Base-by-base conservation (phyloP, 495 filamentous ascomycete species). In the Hypoxylon perforatum region DNA sequence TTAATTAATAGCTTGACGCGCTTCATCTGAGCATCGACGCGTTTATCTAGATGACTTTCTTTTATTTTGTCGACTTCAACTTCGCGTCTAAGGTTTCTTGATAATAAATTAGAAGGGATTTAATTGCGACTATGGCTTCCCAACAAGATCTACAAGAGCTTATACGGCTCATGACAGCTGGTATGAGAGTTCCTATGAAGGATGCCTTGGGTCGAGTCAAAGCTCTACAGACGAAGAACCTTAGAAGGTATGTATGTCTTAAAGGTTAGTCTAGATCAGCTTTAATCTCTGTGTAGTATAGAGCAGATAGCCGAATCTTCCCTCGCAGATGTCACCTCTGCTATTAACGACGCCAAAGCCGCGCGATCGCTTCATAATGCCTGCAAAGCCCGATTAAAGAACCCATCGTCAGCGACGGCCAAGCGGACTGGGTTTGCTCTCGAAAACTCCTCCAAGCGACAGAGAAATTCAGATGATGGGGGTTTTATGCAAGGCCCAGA, bases 131-230 rank as follows among this genome's bases (percentile, higher is more conserved):
- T 35, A 86, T 86, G 84, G 79, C 82, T 7, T 71, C 84, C 19
- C 82, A 81, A 64, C 79, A 84, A 61, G 86, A 91, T 61, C 78
- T 92, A 11, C 88, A 91, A 73, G 80, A 86, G 45, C 80, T 94
- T n/a, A 80, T 94, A 42, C 89, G 91, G 47, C 90, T 95, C 51
- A 83, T 94, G 28, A 89, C 91, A 0, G 87, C 90, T 66, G 87
- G 90, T 71, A 79, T 84, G 65, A 93, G 91, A 72, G 72, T 91
- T 10, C 86, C 90, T 0, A 86, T 94, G 65, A 82, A 90, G 61
- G 78, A 82, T 25, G 91, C 91, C 17, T 87, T 94, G 81, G 75
- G 80, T 49, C 89, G 89, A 74, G 79, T 90, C 49, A 89, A 88
- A 72, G 82, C 86, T 0, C 81, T 93, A 17, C 89, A 92, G 63